Conservation (phyloP, 225 moss, liverwort and hornwort species). For the Bryoerythrophyllum caledonicum region DNA sequence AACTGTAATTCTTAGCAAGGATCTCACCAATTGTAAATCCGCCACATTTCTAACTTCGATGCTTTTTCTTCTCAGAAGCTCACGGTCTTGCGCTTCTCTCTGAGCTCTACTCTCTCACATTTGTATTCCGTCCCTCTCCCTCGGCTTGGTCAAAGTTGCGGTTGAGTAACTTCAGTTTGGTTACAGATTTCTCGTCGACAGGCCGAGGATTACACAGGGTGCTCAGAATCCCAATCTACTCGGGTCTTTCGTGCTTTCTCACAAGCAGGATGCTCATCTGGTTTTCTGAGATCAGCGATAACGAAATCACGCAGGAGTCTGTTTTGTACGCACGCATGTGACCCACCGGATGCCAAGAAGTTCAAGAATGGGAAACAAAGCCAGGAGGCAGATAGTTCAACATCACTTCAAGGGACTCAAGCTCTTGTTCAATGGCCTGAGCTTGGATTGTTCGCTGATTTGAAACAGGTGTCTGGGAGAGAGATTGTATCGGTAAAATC, state of each 20-base stretch:
- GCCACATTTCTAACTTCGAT: neutral
- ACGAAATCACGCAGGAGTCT: neutral
- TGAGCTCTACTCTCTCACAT: neutral
- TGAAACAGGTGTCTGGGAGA: neutral
- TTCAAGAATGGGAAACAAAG: constrained; percentile 18
- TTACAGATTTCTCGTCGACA: neutral
- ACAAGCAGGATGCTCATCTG: neutral
- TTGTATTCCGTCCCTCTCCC: constrained; percentile 11
- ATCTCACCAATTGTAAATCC: constrained; percentile 4
- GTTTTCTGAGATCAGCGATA: neutral
- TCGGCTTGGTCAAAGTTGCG: constrained; percentile 6
- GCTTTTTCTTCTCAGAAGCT: neutral
- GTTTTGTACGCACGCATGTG: neutral
- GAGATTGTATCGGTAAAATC: neutral
- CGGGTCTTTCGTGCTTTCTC: neutral
- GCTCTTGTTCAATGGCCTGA: constrained; percentile 12
- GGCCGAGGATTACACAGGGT: constrained; percentile 7
- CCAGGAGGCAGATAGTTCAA: neutral
- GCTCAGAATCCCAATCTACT: neutral
- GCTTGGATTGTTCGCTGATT: neutral
- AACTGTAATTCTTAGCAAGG: constrained; percentile 14
- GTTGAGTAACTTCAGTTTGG: neutral
- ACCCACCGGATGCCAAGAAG: constrained; percentile 5
- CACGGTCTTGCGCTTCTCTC: constrained; percentile 3
- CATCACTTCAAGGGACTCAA: neutral